Percentiles rank a stretch among this genome's conserved stretches.
These are phyloP conservation scores for Tricholoma hemisulphureum DNA, from an alignment of 768 basidiomycete species.

Conservation along the genomic window DNA sequence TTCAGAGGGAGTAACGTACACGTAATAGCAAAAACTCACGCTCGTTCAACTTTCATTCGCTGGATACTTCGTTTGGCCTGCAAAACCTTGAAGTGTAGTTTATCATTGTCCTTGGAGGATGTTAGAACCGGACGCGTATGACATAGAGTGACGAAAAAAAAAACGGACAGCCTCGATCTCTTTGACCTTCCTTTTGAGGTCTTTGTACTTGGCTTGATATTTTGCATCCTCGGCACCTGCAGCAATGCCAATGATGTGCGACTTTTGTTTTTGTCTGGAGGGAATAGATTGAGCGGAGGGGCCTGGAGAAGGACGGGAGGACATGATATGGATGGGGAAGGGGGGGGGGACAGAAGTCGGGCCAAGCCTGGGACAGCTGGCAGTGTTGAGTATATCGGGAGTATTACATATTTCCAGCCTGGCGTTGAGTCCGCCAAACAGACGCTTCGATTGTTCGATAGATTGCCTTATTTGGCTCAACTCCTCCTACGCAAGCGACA, in stretches of 20 bases:
- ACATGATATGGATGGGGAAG: conserved; percentile 64
- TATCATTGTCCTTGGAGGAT: conserved; percentile 76
- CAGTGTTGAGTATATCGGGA: conserved; percentile 29
- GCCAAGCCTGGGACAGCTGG: conserved; percentile 37
- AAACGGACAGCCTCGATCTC: conserved; percentile 76
- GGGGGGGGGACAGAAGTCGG: conserved; percentile 40
- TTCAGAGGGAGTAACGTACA: conserved; percentile 17
- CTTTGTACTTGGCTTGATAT: conserved; percentile 86
- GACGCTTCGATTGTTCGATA: conserved; percentile 34
- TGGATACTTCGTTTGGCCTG: conserved; percentile 81
- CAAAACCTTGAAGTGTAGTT: conserved; percentile 76
- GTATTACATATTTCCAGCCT: conserved; percentile 23
- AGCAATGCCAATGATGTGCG: conserved; percentile 59
- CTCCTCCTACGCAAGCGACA: conserved; percentile 15
- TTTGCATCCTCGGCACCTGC: conserved; percentile 83
- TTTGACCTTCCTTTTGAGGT: conserved; percentile 83
- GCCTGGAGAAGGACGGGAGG: conserved; percentile 58
- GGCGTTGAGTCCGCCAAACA: conserved; percentile 32
- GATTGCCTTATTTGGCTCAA: conserved; percentile 38
- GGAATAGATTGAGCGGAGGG: conserved; percentile 30
- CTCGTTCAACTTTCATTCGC: conserved; percentile 84
- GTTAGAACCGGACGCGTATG: conserved; percentile 12
- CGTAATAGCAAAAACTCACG: conserved; percentile 53
- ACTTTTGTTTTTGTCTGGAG: conserved; percentile 46
- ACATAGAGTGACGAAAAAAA: conserved; percentile 20